Evolutionary conservation across 768 basidiomycete species (phyloP), one percentile per base, ranked within the genome.

Genomic region (Pleurotus sapidus): DNA sequence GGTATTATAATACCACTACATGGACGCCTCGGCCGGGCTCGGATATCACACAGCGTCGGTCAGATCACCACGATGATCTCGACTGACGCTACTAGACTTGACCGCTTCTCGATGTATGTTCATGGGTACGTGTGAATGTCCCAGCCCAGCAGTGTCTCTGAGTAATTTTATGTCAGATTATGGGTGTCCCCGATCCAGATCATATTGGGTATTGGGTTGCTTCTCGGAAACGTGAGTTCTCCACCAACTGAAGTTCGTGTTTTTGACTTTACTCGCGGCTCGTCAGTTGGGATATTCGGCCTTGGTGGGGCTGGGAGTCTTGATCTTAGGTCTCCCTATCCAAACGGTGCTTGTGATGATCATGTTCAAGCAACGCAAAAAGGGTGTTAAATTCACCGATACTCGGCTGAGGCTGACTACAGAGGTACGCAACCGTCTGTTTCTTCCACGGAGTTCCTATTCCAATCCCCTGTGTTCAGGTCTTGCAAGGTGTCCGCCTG

Each of bases 31-130:
- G n/a, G n/a, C n/a, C n/a, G 77, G 7, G 69, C 80, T 0, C 68
- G 82, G 15, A 39, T 76, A 12, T 69, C 74, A 45, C 79, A 81
- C 63, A 76, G 71, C 46, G 74, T 76, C 46, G 83, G 83, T 0
- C 70, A 79, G 57, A 77, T 82, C 50, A 80, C 74, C 24, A 83
- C 80, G 1, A 75, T 83, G 70, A 78, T 83, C 25, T 76, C 77
- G 14, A 73, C 75, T 8, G 83, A 84, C 60, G 66, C 77, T 0
- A 71, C 72, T 4, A 72, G 76, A 61, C 60, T 81, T 14, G 81
- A 81, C 56, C 59, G 68, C 12, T 68, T 70, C 62, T 62, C 68
- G 42, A 69, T 61, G 3, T 67, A 56, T 57, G 63, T 48, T 23
- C 73, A 73, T 51, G 58, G 63, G 72, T 72, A 56, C 17, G 67